Conservation (phyloP, 2,329 filamentous ascomycete genomes). For the Chaetomium strumarium region DNA sequence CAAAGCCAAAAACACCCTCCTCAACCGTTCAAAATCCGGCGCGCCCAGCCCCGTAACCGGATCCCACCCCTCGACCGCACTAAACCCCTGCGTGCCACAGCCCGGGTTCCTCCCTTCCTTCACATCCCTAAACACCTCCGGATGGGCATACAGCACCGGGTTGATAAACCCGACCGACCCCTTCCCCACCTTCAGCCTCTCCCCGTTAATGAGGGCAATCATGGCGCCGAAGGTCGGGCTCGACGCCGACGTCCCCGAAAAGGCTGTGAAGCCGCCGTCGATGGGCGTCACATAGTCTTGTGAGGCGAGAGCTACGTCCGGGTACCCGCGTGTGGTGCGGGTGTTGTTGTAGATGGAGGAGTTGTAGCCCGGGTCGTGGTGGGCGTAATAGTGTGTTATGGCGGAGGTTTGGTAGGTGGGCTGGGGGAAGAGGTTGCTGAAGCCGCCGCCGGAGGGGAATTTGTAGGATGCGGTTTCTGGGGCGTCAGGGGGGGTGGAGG, state of each 20-base stretch:
- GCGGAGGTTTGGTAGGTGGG: slow-evolving; percentile 39
- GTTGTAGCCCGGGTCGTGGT: slow-evolving; percentile 5
- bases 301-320: slow-evolving; percentile 13
- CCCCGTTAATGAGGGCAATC: slow-evolving; percentile 30
- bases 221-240: slow-evolving; percentile 33
- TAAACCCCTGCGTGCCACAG: slow-evolving; percentile 36
- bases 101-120: slow-evolving; percentile 32
- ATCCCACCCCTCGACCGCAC: slow-evolving; percentile 37
- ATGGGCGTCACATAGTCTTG: slow-evolving; percentile 2
- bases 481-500: slow-evolving; percentile 11
- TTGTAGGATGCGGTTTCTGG: slow-evolving; percentile 21
- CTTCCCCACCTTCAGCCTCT: slow-evolving; percentile 28
- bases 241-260: slow-evolving; percentile 43
- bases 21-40: slow-evolving; percentile 17
- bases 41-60: slow-evolving; percentile 27
- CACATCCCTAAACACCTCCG: slow-evolving; percentile 27
- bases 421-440: slow-evolving; percentile 40
- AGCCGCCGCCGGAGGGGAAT: slow-evolving; percentile 38
- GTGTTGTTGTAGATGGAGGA: slow-evolving; percentile 1
- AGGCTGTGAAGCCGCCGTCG: slow-evolving; percentile 36
- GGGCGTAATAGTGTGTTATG: slow-evolving; percentile 36
- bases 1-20: slow-evolving; percentile 33
- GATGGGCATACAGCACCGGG: slow-evolving; percentile 21
- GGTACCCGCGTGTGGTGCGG: slow-evolving; percentile 7
- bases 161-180: slow-evolving; percentile 25